Conservation (phyloP, 768 basidiomycete species). For the Boletus eberwhitei region DNA sequence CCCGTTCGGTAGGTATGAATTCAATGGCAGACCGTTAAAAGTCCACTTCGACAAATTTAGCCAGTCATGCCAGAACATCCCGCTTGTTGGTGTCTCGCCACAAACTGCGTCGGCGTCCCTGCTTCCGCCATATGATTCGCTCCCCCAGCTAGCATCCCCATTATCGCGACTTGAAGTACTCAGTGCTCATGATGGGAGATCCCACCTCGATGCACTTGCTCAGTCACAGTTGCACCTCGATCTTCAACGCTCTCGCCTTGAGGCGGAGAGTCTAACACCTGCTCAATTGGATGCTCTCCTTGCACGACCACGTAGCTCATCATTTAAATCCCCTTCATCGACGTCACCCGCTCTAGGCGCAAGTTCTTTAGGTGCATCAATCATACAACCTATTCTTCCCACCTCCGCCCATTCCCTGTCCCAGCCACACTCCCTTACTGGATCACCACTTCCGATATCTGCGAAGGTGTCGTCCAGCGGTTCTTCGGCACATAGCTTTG, state of each 20-base stretch:
- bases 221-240: constrained; percentile 26
- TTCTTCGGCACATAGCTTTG: constrained; percentile 19
- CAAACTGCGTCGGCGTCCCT: constrained; percentile 14
- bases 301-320: constrained; percentile 20
- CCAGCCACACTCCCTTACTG: constrained; percentile 27
- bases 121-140: constrained; percentile 20
- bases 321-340: constrained; percentile 26
- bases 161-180: constrained; percentile 24
- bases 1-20: constrained; percentile 63
- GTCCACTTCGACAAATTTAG: constrained; percentile 90
- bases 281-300: constrained; percentile 29
- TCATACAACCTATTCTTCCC: constrained; percentile 21
- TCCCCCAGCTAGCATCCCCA: constrained; percentile 20
- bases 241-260: constrained; percentile 26
- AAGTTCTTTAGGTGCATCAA: constrained; percentile 14
- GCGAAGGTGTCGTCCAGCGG: constrained; percentile 22
- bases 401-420: constrained; percentile 24
- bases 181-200: constrained; percentile 23
- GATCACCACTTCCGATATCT: constrained; percentile 26
- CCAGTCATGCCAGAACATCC: constrained; percentile 31
- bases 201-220: constrained; percentile 19
- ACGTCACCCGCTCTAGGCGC: constrained; percentile 11
- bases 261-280: constrained; percentile 24
- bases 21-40: constrained; percentile 81
- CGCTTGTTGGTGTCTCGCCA: constrained; percentile 23